phyloP scores from a whole-genome alignment of 192 early-diverging fungal species.

The Coemansia sp. region DNA sequence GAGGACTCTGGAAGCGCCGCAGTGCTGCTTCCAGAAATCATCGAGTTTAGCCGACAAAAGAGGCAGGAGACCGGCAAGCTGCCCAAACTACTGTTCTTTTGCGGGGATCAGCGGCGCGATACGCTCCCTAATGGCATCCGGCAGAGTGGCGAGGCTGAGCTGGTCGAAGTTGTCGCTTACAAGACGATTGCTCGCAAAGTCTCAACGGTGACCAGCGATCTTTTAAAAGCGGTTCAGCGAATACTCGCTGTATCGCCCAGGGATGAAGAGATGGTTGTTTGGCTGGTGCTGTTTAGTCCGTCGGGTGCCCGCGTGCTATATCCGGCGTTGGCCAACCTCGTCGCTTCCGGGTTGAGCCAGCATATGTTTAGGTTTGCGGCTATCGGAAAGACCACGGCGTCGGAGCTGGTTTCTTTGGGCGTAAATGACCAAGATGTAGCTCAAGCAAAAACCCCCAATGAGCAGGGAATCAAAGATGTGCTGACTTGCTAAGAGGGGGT shows the following conservation, averaged over 20 bases:
- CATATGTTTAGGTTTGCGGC: constrained; percentile 20
- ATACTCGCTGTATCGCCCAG: not conserved
- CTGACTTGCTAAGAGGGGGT: too few relatives aligned
- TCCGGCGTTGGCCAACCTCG: constrained; percentile 17
- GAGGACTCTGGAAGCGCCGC: constrained; percentile 24
- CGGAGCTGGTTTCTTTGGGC: constrained; percentile 13
- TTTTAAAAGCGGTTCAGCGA: constrained; percentile 11
- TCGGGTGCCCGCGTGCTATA: constrained; percentile 41
- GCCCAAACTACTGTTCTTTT: constrained; percentile 33
- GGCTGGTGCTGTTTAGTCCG: constrained; percentile 49
- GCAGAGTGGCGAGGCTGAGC: constrained; percentile 19
- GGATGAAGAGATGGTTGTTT: constrained; percentile 3
- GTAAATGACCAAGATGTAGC: not conserved
- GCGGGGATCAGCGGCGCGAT: constrained; percentile 39
- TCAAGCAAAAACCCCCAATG: constrained; percentile 19
- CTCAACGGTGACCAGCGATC: constrained; percentile 3
- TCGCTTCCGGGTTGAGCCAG: not conserved
- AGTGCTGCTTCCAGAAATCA: constrained; percentile 23
- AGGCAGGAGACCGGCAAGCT: not conserved
- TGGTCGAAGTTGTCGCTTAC: constrained; percentile 28
- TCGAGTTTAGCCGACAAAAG: constrained; percentile 18
- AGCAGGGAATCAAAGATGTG: constrained; percentile 10
- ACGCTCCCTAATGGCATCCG: constrained; percentile 33
- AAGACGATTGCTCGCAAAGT: constrained; percentile 20
- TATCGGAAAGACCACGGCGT: constrained; percentile 34